These are phyloP conservation scores for Lodderomyces oxycetoniae DNA, from an alignment of 1,139 yeast species.

Conservation along the genomic window DNA sequence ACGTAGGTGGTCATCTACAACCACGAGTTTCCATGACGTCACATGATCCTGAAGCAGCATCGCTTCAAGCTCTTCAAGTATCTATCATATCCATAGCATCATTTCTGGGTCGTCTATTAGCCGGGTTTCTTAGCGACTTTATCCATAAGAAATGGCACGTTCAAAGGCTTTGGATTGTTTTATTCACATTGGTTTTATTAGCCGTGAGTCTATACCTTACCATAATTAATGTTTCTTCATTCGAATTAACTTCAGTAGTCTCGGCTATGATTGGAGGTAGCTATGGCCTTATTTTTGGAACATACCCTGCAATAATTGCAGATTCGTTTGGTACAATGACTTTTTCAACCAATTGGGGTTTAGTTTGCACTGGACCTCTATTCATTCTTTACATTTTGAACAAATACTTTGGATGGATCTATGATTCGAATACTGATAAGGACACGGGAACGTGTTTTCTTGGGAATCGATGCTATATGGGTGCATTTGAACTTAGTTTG, in stretches of 20 bases:
- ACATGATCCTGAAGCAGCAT: constrained; percentile 21
- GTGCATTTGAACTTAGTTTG: constrained; percentile 31
- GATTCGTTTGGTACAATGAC: constrained; percentile 40
- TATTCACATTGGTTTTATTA: constrained; percentile 25
- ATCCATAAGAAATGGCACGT: constrained; percentile 29
- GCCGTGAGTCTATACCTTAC: constrained; percentile 30
- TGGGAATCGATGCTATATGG: constrained; percentile 36
- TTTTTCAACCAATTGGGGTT: constrained; percentile 45
- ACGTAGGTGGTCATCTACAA: not conserved
- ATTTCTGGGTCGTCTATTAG: constrained; percentile 34
- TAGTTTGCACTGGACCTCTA: constrained; percentile 41
- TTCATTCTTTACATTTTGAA: constrained; percentile 31
- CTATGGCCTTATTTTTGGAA: constrained; percentile 41
- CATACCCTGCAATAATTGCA: constrained; percentile 45
- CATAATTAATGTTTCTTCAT: constrained; percentile 24
- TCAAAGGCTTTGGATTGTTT: constrained; percentile 40
- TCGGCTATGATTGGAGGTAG: constrained; percentile 36
- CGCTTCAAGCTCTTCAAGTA: constrained; percentile 44
- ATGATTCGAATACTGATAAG: constrained; percentile 31
- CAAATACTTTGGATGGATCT: constrained; percentile 37
- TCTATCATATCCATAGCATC: constrained; percentile 40
- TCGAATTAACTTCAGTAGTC: constrained; percentile 26
- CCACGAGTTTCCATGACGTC: constrained; percentile 1
- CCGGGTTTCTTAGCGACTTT: constrained; percentile 39
- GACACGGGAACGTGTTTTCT: constrained; percentile 31